phyloP scores from a whole-genome alignment of 2,329 filamentous ascomycete species.

The Nakataea oryzae region DNA sequence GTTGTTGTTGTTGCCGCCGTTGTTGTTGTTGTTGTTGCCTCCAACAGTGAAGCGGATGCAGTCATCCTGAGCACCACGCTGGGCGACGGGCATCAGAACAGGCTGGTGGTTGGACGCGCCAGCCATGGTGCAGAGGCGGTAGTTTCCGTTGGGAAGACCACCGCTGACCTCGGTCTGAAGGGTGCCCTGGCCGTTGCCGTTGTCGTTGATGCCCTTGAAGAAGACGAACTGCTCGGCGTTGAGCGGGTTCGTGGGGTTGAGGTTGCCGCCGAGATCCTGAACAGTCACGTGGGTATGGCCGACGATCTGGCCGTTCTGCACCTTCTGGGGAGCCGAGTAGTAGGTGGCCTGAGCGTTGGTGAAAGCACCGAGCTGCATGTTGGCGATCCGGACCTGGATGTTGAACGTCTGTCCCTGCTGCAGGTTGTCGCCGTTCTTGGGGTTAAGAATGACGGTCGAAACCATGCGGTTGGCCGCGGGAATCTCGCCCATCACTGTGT shows the following conservation, averaged over 20 bases:
- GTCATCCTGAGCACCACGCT: slow-evolving; percentile 57
- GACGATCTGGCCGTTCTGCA: slow-evolving; percentile 41
- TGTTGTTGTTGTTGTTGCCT: slow-evolving; percentile 12
- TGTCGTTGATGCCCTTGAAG: slow-evolving; percentile 59
- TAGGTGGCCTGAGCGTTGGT: slow-evolving; percentile 51
- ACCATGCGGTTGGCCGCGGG: slow-evolving; percentile 46
- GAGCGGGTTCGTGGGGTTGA: slow-evolving; percentile 40
- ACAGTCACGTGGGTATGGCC: slow-evolving; percentile 53
- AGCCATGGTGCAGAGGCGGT: slow-evolving; percentile 55
- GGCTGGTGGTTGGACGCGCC: slow-evolving; percentile 56
- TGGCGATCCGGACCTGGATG: slow-evolving; percentile 39
- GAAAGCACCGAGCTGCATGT: slow-evolving; percentile 47
- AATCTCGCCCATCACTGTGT: slow-evolving; percentile 47
- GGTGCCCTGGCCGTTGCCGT: slow-evolving; percentile 42
- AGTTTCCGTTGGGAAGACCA: slow-evolving; percentile 51
- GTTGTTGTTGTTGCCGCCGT: slow-evolving; percentile 8
- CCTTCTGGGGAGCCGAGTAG: slow-evolving; percentile 49
- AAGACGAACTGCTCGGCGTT: slow-evolving; percentile 46
- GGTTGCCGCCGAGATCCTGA: slow-evolving; percentile 39
- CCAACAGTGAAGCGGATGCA: slow-evolving; percentile 50
- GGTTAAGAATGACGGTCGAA: slow-evolving; percentile 42
- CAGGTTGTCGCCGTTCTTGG: slow-evolving; percentile 39
- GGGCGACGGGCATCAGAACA: slow-evolving; percentile 55
- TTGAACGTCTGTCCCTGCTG: slow-evolving; percentile 37
- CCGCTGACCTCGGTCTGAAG: slow-evolving; percentile 42